Evolutionary conservation across 2,329 filamentous ascomycete genomes (phyloP), one percentile per base, ranked within the genome.

Genomic region (Phoma sp.): DNA sequence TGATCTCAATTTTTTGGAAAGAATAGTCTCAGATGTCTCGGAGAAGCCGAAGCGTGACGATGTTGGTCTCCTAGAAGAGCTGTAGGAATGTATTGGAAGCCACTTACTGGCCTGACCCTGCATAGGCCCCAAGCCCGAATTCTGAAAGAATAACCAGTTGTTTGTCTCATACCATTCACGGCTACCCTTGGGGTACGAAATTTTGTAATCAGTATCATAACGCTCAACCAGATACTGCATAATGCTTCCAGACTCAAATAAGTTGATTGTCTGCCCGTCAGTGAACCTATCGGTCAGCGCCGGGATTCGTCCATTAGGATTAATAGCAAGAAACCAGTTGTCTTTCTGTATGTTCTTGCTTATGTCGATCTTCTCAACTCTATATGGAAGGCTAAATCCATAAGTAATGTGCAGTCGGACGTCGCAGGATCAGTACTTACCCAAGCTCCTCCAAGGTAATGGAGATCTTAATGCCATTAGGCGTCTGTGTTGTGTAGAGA

Each of bases 281-380:
- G 81, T 80, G 72, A 90, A 88, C 6, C 82, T 67, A 76, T 96
- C 92, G 7, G 90, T 95, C 43, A 96, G 68, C 52, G 92, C 92
- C 4, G 92, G 93, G 66, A 96, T 96, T 62, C 92, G 89, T 60
- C 92, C 92, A 74, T 96, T 96, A 59, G 92, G 92, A 77, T 96
- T 96, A 78, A 96, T 96, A 45, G 87, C 87, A 21, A 96, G 83
- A 77, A 93, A 97, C 91, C 91, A 96, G 14, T 85, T 85, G 74
- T 93, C 84, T 66, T 95, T 96, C 67, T 96, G 91, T n/a, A 80
- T 83, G 72, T 92, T 90, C 60, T 90, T 89, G 59, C 74, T 78
- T 54, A 96, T 83, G 15, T 89, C 83, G 66, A 96, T 87, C 36
- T 83, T 80, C 46, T 88, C 83, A 36, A 87, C 84, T 76, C 92